Conservation (phyloP, 108 stramenopile species). For the Cafeteria roenbergensis region DNA sequence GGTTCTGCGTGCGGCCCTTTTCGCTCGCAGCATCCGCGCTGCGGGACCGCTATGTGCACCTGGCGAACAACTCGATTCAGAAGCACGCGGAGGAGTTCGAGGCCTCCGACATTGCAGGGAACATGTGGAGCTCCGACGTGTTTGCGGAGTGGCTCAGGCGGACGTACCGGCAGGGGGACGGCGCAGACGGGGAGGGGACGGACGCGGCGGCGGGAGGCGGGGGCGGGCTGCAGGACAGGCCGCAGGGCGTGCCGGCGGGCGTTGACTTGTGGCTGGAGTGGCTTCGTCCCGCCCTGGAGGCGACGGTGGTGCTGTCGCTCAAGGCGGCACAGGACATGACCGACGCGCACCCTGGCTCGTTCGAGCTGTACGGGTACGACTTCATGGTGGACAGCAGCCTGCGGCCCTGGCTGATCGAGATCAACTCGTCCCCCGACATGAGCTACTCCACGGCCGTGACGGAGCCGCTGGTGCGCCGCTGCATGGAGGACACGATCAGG, state of each 20-base stretch:
- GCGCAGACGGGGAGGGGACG: too few relatives aligned
- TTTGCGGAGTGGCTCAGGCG: conserved; percentile 28
- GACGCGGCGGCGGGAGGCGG: neutral
- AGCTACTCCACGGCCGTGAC: conserved; percentile 48
- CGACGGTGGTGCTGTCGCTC: conserved; percentile 22
- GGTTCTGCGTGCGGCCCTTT: conserved; percentile 39
- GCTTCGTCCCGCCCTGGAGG: conserved; percentile 36
- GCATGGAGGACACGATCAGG: conserved; percentile 33
- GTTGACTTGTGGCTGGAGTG: conserved; percentile 13
- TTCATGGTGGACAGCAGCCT: conserved; percentile 45
- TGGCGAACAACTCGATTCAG: conserved; percentile 47
- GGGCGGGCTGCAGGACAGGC: neutral
- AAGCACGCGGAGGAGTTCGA: conserved; percentile 34
- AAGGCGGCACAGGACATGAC: conserved; percentile 30
- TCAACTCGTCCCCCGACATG: conserved; percentile 49
- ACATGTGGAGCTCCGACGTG: conserved; percentile 40
- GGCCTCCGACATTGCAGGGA: conserved; percentile 27
- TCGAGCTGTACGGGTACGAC: conserved; percentile 52
- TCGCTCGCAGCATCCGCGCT: conserved; percentile 16
- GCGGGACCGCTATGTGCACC: conserved; percentile 37
- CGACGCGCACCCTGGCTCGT: conserved; percentile 43
- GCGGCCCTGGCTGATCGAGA: conserved; percentile 49
- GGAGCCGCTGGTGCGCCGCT: conserved; percentile 34
- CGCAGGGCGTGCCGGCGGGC: neutral
- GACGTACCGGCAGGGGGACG: too few relatives aligned